A percentile compares a stretch with the other conserved stretches of the same genome.
phyloP scores from a whole-genome alignment of 306 rosid genomes.

The Sindora glabra region DNA sequence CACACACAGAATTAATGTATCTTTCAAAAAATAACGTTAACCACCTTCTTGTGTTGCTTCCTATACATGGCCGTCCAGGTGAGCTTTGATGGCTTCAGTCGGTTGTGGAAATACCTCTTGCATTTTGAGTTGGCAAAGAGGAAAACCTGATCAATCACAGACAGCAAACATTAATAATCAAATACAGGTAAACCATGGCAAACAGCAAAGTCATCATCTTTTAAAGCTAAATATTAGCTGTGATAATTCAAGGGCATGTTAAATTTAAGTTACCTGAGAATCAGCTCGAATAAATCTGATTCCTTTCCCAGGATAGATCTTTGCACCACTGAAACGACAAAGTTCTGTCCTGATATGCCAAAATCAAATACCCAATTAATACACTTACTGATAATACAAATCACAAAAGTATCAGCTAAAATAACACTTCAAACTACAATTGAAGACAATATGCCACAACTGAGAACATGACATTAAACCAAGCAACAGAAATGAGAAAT shows the following conservation, averaged over 20 bases:
- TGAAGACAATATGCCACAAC: too few species aligned
- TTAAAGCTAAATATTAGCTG: neutral
- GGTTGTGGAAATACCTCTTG: constrained; percentile 70
- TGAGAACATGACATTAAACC: too few species aligned
- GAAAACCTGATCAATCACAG: constrained; percentile 42
- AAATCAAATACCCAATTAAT: neutral
- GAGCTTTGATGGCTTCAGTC: constrained; percentile 80
- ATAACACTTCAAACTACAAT: too few species aligned
- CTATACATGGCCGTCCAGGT: constrained; percentile 88
- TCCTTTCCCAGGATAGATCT: constrained; percentile 87
- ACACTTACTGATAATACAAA: neutral
- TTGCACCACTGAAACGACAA: constrained; percentile 82
- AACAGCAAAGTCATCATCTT: neutral
- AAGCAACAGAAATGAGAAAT: too few species aligned
- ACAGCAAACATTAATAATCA: neutral
- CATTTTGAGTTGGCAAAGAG: constrained; percentile 75
- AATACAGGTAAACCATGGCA: neutral
- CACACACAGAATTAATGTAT: constrained; percentile 3
- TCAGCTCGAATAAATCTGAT: constrained; percentile 76
- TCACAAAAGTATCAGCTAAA: too few species aligned
- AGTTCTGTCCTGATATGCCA: constrained; percentile 62
- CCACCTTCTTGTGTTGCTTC: constrained; percentile 85
- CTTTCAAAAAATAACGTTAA: neutral
- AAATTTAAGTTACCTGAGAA: constrained; percentile 53
- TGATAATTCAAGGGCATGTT: neutral